Percentiles rank a stretch among this genome's conserved stretches.
Evolutionary conservation across 2,329 filamentous ascomycete genomes (phyloP).

Genomic region (Knoxdaviesia proteae): DNA sequence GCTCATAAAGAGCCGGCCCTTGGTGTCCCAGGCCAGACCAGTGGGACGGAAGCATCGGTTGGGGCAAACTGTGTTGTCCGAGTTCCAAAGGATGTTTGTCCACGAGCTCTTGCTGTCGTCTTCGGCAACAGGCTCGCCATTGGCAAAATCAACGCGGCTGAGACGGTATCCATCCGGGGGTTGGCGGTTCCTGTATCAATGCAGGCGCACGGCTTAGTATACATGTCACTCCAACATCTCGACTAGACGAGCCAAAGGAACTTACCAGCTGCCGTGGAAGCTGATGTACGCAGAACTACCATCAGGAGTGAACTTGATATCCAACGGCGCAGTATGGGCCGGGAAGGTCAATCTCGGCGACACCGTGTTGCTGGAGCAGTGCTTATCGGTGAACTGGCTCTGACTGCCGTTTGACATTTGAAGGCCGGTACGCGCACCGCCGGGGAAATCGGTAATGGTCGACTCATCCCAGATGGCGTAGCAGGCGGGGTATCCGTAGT

Average conservation of each 20-base stretch:
- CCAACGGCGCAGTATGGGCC: conserved; percentile 43
- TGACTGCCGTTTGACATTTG: not conserved
- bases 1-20: conserved; percentile 28
- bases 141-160: conserved; percentile 14
- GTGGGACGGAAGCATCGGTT: conserved; percentile 29
- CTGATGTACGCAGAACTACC: conserved; percentile 36
- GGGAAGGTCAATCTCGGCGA: conserved; percentile 10
- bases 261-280: conserved; percentile 39
- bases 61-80: conserved; percentile 22
- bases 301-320: conserved; percentile 37
- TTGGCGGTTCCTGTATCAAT: conserved; percentile 11
- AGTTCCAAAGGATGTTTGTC: conserved; percentile 27
- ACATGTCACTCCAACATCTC: not conserved
- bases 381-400: conserved; percentile 7
- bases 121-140: conserved; percentile 14
- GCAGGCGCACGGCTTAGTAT: not conserved
- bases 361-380: conserved; percentile 7
- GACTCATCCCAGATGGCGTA: conserved; percentile 24
- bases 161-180: conserved; percentile 18
- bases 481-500: conserved; percentile 45
- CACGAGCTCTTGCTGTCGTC: conserved; percentile 18
- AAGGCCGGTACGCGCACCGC: not conserved
- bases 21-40: conserved; percentile 18
- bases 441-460: conserved; percentile 6
- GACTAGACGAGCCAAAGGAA: not conserved